Evolutionary conservation across 1,284 basidiomycete genomes (phyloP), one percentile per base, ranked within the genome.

Genomic region (Leccinum idahoense): DNA sequence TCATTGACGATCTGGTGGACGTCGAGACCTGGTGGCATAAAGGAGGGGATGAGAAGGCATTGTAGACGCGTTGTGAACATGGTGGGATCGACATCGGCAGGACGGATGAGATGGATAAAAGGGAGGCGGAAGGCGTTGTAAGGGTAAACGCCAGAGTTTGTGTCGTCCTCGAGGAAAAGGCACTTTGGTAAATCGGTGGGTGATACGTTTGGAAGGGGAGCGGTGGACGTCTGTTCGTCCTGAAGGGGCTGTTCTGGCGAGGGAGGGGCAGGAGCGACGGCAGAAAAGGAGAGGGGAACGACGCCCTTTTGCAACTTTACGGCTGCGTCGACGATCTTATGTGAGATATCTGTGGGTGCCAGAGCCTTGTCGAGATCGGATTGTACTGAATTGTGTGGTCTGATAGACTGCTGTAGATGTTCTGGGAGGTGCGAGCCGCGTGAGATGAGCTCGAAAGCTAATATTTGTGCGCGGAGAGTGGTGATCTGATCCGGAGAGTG

Each of bases 101-200:
- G 81, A 29, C 86, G 84, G 65, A 86, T 85, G 66, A 93, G 85
- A 68, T 90, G 87, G 4, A 89, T 83, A 70, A 93, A 90, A 1
- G 96, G 96, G 71, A 96, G 87, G 35, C 83, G 82, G 75, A 89
- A 97, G n/a, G 96, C 89, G 75, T 98, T 98, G 82, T 96, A 98
- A 1, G 96, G 96, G 73, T 97, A 96, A 63, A 98, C 88, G 60
- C 87, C 83, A 4, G 93, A 94, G 65, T 85, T 82, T 57, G 85
- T 79, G 72, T 96, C 87, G 73, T 94, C 89, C 69, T 96, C 93
- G 55, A 93, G 80, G 72, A 87, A 88, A 2, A 85, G 83, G 0
- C 84, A 87, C 67, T 87, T 87, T 18, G 44, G 44, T n/a, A 44
- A 5, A n/a, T 66, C 67, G 15, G 64, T 54, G 54, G 61, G 49